These are phyloP conservation scores for Fistulifera pelliculosa DNA, from an alignment of 108 stramenopile species.

Conservation along the genomic window DNA sequence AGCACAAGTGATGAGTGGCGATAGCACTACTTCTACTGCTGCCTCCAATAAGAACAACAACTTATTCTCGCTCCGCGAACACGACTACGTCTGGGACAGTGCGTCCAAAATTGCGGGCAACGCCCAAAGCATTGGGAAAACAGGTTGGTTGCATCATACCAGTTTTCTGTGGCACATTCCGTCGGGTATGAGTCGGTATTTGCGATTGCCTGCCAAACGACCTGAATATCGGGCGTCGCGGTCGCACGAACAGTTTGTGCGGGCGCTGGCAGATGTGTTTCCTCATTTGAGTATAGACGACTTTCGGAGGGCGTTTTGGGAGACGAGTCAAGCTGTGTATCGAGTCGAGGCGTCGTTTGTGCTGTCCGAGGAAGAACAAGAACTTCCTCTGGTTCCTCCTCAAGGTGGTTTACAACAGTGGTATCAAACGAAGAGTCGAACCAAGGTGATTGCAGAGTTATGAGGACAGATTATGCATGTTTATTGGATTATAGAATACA, in stretches of 20 bases:
- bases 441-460: neutral
- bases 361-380: neutral
- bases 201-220: constrained; percentile 77
- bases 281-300: constrained; percentile 10
- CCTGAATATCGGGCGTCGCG: constrained; percentile 87
- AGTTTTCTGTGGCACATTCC: constrained; percentile 83
- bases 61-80: constrained; percentile 55
- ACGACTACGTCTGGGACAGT: constrained; percentile 85
- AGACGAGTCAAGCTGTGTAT: neutral
- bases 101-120: constrained; percentile 88
- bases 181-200: constrained; percentile 58
- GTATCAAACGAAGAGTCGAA: constrained; percentile 9
- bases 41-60: constrained; percentile 8
- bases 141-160: constrained; percentile 91
- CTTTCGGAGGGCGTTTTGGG: neutral
- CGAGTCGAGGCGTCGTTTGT: too few relatives aligned
- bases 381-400: neutral
- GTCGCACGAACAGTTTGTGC: constrained; percentile 74
- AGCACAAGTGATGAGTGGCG: neutral
- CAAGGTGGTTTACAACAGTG: constrained; percentile 1
- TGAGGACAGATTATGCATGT: too few relatives aligned
- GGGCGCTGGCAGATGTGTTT: constrained; percentile 51
- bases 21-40: neutral
- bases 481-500: too few relatives aligned
- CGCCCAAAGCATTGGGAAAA: constrained; percentile 82